phyloP scores from a whole-genome alignment of 2,329 filamentous ascomycete species.

The Aspergillus pseudoviridinutans region DNA sequence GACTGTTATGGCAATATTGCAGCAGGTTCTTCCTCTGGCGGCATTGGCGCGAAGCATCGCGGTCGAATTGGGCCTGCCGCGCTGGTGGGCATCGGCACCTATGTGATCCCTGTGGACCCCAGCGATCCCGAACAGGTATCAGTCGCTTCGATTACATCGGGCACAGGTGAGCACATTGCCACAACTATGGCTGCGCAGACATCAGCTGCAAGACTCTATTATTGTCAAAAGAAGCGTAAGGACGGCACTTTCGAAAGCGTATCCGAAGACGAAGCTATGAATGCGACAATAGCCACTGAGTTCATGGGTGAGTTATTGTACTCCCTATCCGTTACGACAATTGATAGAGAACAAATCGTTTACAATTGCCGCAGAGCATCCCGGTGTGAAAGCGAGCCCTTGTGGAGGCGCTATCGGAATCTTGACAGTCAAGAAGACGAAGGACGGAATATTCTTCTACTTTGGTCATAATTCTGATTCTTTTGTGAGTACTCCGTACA shows the following conservation, averaged over 20 bases:
- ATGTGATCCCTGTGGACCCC: conserved; percentile 73
- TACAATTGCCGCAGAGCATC: conserved; percentile 49
- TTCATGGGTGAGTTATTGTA: conserved; percentile 65
- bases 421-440: conserved; percentile 81
- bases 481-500: conserved; percentile 46
- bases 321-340: not conserved
- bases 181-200: conserved; percentile 87
- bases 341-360: conserved; percentile 1
- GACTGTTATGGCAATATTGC: conserved; percentile 84
- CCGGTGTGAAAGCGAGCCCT: conserved; percentile 73
- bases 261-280: conserved; percentile 73
- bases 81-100: conserved; percentile 84
- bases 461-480: conserved; percentile 96
- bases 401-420: conserved; percentile 87
- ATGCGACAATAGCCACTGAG: conserved; percentile 76
- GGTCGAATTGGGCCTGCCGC: conserved; percentile 90
- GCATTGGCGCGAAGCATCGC: conserved; percentile 96
- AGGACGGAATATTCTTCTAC: conserved; percentile 73
- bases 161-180: conserved; percentile 96
- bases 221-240: conserved; percentile 57
- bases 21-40: conserved; percentile 91
- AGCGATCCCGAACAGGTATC: conserved; percentile 65
- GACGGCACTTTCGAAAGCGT: conserved; percentile 61
- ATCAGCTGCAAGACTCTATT: conserved; percentile 81
- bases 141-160: conserved; percentile 84